phyloP scores from a whole-genome alignment of 140 eudicot genomes.

The Flaveria floridana region DNA sequence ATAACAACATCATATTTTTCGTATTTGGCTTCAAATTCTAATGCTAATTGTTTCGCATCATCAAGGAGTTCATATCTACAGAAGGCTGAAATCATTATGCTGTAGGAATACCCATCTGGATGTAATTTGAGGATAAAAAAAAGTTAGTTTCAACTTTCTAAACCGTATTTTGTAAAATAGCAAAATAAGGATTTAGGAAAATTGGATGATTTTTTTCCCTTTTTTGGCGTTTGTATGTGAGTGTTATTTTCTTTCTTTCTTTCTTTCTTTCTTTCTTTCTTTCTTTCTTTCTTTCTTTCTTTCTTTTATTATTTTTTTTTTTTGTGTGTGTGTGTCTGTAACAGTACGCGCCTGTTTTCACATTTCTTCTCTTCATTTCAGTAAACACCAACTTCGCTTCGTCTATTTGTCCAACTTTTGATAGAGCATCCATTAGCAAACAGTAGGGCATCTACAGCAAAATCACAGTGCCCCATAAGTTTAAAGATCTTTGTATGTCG shows the following conservation, averaged over 20 bases:
- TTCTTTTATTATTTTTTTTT: not conserved
- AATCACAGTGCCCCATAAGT: constrained; percentile 7
- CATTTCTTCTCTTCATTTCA: constrained; percentile 62
- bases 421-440: constrained; percentile 86
- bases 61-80: constrained; percentile 64
- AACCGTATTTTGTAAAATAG: constrained; percentile 1
- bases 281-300: no score
- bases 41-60: constrained; percentile 70
- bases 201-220: not conserved
- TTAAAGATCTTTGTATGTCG: not conserved
- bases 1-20: constrained; percentile 76
- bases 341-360: constrained; percentile 53
- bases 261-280: no score
- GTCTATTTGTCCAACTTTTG: constrained; percentile 69
- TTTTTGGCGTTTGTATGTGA: not conserved
- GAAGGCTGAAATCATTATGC: constrained; percentile 86
- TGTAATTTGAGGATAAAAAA: constrained; percentile 1
- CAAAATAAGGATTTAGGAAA: constrained; percentile 8
- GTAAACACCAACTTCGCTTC: constrained; percentile 74
- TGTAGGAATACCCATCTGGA: constrained; percentile 85
- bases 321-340: not conserved
- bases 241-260: no score
- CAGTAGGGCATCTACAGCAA: constrained; percentile 77
- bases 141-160: constrained; percentile 21
- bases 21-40: constrained; percentile 67